A percentile compares a stretch with the other conserved stretches of the same genome.
phyloP scores from a whole-genome alignment of 495 filamentous ascomycete species.

The Hypoxylon crocopeplum region DNA sequence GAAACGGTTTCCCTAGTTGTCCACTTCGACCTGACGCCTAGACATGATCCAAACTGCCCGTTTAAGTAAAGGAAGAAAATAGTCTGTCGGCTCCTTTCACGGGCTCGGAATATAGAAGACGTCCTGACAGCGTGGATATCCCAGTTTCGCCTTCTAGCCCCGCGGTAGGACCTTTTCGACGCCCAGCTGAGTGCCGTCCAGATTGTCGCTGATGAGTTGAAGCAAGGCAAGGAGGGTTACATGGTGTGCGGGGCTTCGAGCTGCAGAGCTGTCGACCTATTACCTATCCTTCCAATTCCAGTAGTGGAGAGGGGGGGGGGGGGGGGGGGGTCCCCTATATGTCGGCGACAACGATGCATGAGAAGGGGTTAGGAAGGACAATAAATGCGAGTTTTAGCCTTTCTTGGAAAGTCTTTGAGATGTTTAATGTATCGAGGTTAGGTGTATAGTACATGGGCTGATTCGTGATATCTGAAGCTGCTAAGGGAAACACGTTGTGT shows the following conservation, averaged over 20 bases:
- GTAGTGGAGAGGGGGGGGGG: conserved; percentile 23
- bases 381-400: conserved; percentile 10
- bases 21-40: no score
- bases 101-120: conserved; percentile 3
- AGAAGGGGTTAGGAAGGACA: conserved; percentile 18
- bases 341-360: conserved; percentile 26
- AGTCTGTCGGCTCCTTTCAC: not conserved
- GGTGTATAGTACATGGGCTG: conserved; percentile 21
- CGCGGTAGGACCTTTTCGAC: not conserved
- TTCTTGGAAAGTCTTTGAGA: conserved; percentile 21
- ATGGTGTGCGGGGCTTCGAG: conserved; percentile 28
- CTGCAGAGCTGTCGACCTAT: conserved; percentile 27
- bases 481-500: conserved; percentile 21
- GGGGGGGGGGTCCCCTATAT: no score
- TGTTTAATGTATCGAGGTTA: conserved; percentile 16
- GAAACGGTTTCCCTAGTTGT: no score
- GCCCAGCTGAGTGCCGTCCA: conserved; percentile 8
- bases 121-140: not conserved
- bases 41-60: not conserved
- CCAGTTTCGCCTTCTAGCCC: conserved; percentile 4
- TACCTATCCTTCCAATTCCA: conserved; percentile 27
- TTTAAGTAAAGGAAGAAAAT: conserved; percentile 3
- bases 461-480: conserved; percentile 24
- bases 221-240: conserved; percentile 26
- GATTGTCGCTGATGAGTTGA: conserved; percentile 2